Percentiles rank a stretch among this genome's conserved stretches.
These are phyloP conservation scores for Sarocladiaceae sp. DNA, from an alignment of 2,329 filamentous ascomycete genomes.

Conservation along the genomic window DNA sequence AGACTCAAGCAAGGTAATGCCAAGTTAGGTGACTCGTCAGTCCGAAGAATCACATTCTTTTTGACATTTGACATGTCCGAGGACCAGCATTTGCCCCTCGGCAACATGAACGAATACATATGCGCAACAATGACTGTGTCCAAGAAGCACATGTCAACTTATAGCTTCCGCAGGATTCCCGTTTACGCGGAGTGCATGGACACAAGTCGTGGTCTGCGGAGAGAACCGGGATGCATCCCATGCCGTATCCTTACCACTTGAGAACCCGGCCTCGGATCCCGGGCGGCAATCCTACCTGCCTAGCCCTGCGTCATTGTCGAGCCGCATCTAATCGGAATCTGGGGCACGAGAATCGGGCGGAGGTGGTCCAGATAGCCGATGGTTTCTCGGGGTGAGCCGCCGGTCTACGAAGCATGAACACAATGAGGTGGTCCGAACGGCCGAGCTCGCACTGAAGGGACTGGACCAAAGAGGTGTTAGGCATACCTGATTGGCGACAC, in stretches of 20 bases:
- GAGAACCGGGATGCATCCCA: neutral
- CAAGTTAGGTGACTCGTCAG: too few species aligned
- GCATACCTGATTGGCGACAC: neutral
- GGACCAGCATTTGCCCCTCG: too few species aligned
- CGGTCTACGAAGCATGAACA: constrained; percentile 1
- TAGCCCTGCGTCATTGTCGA: neutral
- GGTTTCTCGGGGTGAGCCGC: constrained; percentile 2
- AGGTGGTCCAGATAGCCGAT: constrained; percentile 1
- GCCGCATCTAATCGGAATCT: neutral
- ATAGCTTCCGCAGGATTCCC: too few species aligned
- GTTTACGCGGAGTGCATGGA: too few species aligned
- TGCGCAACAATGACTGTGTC: too few species aligned
- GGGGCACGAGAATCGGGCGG: constrained; percentile 6
- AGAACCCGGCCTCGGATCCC: constrained; percentile 1
- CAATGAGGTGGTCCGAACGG: neutral
- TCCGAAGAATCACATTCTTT: too few species aligned
- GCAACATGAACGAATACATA: too few species aligned
- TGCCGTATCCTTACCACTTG: neutral
- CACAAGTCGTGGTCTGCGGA: neutral
- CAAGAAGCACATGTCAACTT: too few species aligned
- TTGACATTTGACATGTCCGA: too few species aligned
- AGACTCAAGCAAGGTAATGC: too few species aligned
- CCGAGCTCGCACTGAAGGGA: neutral
- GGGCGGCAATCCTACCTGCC: neutral
- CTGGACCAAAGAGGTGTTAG: neutral